Base-by-base conservation (phyloP, 805 yeast genomes). In the Metschnikowia chrysomelidarum region DNA sequence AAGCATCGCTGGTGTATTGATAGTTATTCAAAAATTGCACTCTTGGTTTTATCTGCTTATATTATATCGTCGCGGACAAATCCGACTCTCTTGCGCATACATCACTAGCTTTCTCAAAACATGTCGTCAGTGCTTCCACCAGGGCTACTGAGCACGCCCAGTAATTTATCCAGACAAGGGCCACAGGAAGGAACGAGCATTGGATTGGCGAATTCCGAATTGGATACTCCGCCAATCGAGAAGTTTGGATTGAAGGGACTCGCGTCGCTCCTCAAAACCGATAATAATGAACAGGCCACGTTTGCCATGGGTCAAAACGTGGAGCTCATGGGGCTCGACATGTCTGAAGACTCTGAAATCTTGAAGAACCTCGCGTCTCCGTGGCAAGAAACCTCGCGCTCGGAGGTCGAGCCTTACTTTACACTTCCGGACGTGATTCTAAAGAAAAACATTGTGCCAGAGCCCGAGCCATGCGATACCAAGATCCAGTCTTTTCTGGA, bases 341-440 rank as follows among this genome's bases (percentile, higher is more conserved):
- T 85, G 46, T 54, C 66, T 3, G 57, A 60, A 17, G 67, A 64
- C 25, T 62, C 60, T n/a, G 69, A 73, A 36, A 58, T 85, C 21
- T 70, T 85, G 19, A 67, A 73, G 45, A 77, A 80, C 6, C 78
- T 91, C 53, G 82, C 94, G 16, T 84, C 95, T 3, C 98, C 98
- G 9, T 91, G 98, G 98, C 73, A 84, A 24, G 98, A 93, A 54
- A 85, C 96, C 1, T 78, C 93, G 7, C 73, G 94, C 51, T 80
- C 89, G 35, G 89, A 85, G 46, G 96, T 91, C 12, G 95, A 87
- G 49, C 98, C 98, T 4, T 71, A 74, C 38, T 89, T 78, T 58
- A 67, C 62, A 29, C 66, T 79, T 27, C 96, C 96, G 2, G 60
- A 65, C 12, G 42, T 59, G 7, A 59, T 67, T n/a, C 57, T 52